Base-by-base conservation (phyloP, 495 filamentous ascomycete genomes). In the Xylaria flabelliformis region DNA sequence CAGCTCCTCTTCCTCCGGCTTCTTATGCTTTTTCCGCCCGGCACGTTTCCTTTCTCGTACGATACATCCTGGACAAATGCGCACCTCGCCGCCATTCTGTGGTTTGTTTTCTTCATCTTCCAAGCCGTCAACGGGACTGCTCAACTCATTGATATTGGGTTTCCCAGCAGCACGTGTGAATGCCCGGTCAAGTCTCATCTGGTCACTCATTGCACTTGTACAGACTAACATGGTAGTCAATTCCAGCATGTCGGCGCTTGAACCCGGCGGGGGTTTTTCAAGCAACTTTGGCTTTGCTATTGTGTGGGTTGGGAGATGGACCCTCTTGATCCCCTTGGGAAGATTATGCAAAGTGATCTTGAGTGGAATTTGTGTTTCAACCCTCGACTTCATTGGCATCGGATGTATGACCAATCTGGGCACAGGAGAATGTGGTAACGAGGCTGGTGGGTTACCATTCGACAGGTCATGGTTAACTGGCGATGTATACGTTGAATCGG, bases 331-430 rank as follows among this genome's bases (percentile, higher is more conserved):
- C 24, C 92, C 91, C 3, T 81, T 75, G 1, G 95, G 95, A 61
- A 94, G 81, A 13, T 91, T 89, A 64, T 86, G 88, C 8, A 98
- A 82, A 4, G 90, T 92, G 72, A 98, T 83, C 73, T 88, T 89
- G 72, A 97, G 91, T 3, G 90, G 89, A 70, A 97, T 97, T 77
- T 98, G 95, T 0, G 95, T 98, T 83, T 98, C 95, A 21, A 98
- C 95, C 10, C 95, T 89, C 21, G 95, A 97, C 81, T 98, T 98
- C 68, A 88, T 78, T 12, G 91, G 89, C 3, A 90, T 91, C 2
- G 90, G 89, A 72, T 91, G 88, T 61, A 94, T 85, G 36, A 79
- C 77, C 9, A 79, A 61, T 64, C 77, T 74, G 46, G 77, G 77
- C 19, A 59, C 55, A n/a, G 64, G 70, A 34, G 29, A 19, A n/a